Percentiles rank a stretch among this genome's conserved stretches.
Conservation (phyloP, 2,329 filamentous ascomycete species). For the Neopestalotiopsis sp. region DNA sequence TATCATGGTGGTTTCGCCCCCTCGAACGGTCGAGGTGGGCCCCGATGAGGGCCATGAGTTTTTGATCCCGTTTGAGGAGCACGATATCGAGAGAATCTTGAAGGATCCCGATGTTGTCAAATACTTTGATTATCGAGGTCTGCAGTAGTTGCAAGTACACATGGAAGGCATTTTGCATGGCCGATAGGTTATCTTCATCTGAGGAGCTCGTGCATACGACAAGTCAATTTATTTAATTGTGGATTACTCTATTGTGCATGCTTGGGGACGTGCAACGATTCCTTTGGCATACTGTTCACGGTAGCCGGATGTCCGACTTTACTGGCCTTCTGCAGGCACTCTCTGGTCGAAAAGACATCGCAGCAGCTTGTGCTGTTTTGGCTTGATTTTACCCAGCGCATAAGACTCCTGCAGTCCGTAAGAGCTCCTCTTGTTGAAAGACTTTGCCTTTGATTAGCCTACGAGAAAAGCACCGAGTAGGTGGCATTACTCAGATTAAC, state of each 20-base stretch:
- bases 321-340: neutral
- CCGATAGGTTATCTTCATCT: too few relatives aligned
- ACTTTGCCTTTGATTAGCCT: neutral
- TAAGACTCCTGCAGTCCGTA: constrained; percentile 3
- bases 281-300: neutral
- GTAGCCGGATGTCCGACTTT: neutral
- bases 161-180: neutral
- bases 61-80: constrained; percentile 12
- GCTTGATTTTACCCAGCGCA: neutral
- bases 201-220: too few relatives aligned
- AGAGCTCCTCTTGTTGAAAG: neutral
- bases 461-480: neutral
- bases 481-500: neutral
- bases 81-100: neutral
- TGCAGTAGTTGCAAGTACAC: neutral
- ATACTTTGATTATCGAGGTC: constrained; percentile 5
- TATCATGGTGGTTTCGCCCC: neutral
- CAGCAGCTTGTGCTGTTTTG: neutral
- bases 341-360: neutral
- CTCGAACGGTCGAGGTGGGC: neutral
- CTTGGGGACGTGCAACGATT: too few relatives aligned
- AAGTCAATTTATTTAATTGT: too few relatives aligned
- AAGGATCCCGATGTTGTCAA: constrained; percentile 5
- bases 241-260: too few relatives aligned
- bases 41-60: neutral